Evolutionary conservation across 2,329 filamentous ascomycete species (phyloP).

Genomic region (Ophiostoma piceae): DNA sequence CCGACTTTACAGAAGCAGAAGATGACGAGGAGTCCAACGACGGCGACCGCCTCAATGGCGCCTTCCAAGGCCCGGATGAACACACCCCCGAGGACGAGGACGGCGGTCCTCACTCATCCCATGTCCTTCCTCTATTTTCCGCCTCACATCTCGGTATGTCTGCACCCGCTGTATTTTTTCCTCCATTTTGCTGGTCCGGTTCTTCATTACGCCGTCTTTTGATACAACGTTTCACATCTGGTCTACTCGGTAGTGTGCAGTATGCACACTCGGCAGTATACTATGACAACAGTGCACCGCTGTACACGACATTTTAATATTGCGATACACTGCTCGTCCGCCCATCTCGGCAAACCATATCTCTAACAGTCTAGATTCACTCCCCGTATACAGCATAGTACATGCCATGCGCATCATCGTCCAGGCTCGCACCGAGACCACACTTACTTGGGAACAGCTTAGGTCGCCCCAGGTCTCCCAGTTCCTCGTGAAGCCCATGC

Average conservation of each 20-base stretch:
- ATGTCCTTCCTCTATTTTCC: slow-evolving; percentile 71
- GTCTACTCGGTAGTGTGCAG: neutral
- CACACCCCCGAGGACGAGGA: slow-evolving; percentile 36
- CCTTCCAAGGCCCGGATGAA: slow-evolving; percentile 29
- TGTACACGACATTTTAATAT: neutral
- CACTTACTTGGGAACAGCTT: slow-evolving; percentile 88
- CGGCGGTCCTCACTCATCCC: slow-evolving; percentile 29
- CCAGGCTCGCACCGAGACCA: slow-evolving; percentile 80
- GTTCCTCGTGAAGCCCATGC: slow-evolving; percentile 92
- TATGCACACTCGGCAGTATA: slow-evolving; percentile 1
- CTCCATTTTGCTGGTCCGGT: neutral
- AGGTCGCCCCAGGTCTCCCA: slow-evolving; percentile 94
- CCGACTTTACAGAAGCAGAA: slow-evolving; percentile 61
- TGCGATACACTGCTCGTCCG: neutral
- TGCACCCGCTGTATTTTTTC: neutral
- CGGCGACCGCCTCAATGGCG: slow-evolving; percentile 37
- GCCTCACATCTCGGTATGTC: slow-evolving; percentile 65
- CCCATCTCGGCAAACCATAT: neutral
- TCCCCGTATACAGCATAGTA: slow-evolving; percentile 85
- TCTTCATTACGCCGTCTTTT: neutral
- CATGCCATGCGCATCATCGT: slow-evolving; percentile 85
- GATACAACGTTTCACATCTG: neutral
- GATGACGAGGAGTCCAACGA: slow-evolving; percentile 43
- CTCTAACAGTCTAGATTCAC: slow-evolving; percentile 55
- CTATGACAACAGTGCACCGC: neutral